Base-by-base conservation (phyloP, 192 early-diverging fungal genomes). In the Dispira parvispora region DNA sequence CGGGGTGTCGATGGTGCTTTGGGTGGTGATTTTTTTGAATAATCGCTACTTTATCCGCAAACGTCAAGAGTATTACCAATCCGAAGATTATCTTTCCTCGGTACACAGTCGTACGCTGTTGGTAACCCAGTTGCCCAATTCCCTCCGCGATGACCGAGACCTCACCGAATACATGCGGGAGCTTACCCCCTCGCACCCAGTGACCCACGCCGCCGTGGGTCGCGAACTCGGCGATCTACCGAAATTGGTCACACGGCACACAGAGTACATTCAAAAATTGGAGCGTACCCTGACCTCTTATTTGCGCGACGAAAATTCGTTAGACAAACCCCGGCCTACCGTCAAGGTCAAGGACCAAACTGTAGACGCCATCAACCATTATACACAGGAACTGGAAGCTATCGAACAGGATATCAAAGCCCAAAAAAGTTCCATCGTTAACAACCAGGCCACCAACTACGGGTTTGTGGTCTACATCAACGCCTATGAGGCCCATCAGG, bases 281-380 rank as follows among this genome's bases (percentile, higher is more conserved):
- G 87, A 89, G 65, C 68, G 70, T 28, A 69, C 84, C 14, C 66
- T 89, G 46, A 71, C 78, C 45, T 76, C 69, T 64, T 82, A 79
- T 70, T 74, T 78, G 45, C 66, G 32, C 11, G 65, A 71, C 52
- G 45, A 45, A 21, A 64, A 68, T 52, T 62, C 65, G 46, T 45
- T 68, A 11, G 44, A 45, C 4, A 73, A 73, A 47, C 68, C 68
- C 6, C 69, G 76, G 13, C 76, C 76, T 1, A 62, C 58, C 61
- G 65, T 73, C 25, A 78, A 75, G 55, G 58, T 73, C 52, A 62
- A 69, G 11, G 70, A 75, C 25, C 64, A 63, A 43, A 73, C 76
- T 38, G 76, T 87, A 13, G 87, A 88, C 46, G 80, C 82, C 20
- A 87, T 88, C 56, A 80, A 87, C 55, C 78, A 84, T 61, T 84